Percentiles rank a stretch among this genome's conserved stretches.
Conservation (phyloP, 2,329 filamentous ascomycete species). For the Colletotrichum truncatum region DNA sequence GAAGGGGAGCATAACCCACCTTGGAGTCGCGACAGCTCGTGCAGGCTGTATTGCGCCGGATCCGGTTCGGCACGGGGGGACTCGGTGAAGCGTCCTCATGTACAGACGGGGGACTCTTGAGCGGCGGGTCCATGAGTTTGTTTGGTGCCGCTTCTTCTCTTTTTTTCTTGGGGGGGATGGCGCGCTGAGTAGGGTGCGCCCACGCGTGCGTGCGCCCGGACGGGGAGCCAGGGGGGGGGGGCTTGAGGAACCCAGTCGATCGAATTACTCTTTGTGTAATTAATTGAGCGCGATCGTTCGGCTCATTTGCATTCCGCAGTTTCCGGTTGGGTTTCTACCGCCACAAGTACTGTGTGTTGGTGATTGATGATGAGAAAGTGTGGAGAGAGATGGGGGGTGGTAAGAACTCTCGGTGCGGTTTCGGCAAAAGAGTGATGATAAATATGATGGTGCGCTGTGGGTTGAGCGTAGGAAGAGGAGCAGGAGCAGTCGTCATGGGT, state of each 20-base stretch:
- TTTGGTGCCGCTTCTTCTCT: no score
- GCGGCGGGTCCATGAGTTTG: conserved; percentile 25
- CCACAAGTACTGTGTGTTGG: background rate
- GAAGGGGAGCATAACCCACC: conserved; percentile 36
- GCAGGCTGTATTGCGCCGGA: conserved; percentile 42
- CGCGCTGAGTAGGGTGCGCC: conserved; percentile 7
- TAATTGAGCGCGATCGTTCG: background rate
- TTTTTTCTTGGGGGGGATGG: background rate
- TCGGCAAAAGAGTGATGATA: conserved; percentile 23
- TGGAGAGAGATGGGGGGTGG: conserved; percentile 5
- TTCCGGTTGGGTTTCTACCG: background rate
- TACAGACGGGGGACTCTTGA: conserved; percentile 26
- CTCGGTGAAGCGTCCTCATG: conserved; percentile 18
- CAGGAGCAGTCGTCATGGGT: background rate
- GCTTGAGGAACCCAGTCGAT: background rate
- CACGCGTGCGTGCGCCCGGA: conserved; percentile 8
- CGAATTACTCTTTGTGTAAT: background rate
- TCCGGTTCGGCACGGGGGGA: conserved; percentile 33
- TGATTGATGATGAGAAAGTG: conserved; percentile 16
- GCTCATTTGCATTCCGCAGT: background rate
- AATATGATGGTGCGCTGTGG: background rate
- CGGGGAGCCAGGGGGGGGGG: background rate
- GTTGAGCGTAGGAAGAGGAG: background rate
- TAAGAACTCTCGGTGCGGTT: conserved; percentile 27
- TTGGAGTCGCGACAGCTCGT: conserved; percentile 46